Conservation (phyloP, 495 filamentous ascomycete genomes). For the Daldinia concentrica region DNA sequence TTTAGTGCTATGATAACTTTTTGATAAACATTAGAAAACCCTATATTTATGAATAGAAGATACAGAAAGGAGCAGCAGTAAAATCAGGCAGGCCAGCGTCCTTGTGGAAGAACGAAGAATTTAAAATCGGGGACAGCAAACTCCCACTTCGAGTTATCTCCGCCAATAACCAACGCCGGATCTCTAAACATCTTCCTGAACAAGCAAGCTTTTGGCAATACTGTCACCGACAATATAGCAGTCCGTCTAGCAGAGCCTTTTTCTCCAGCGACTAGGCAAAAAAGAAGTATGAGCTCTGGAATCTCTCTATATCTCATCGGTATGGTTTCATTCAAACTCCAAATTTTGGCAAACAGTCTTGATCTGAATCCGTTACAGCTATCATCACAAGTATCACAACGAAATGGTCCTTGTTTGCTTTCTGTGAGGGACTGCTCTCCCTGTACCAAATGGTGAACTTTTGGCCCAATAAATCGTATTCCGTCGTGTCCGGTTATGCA, state of each 20-base stretch:
- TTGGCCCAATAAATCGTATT: background rate
- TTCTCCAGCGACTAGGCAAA: background rate
- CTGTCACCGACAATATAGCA: background rate
- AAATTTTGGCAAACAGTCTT: no score
- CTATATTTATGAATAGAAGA: background rate
- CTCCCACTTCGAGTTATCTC: background rate
- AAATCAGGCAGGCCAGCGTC: background rate
- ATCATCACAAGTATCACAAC: background rate
- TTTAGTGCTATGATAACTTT: background rate
- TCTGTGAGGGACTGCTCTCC: background rate
- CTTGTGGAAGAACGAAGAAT: background rate
- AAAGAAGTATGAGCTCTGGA: background rate
- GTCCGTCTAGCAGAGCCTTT: background rate
- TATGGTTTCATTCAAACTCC: no score
- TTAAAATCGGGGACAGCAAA: background rate
- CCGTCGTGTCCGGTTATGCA: no score
- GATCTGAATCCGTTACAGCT: no score
- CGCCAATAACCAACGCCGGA: background rate
- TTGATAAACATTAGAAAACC: background rate
- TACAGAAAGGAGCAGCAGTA: background rate
- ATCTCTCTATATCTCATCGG: background rate
- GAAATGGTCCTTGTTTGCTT: background rate
- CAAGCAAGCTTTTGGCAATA: background rate
- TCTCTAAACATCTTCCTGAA: background rate
- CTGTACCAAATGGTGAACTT: background rate